Evolutionary conservation across 345 rosid genomes (phyloP), one percentile per base, ranked within the genome.

Genomic region (Lepidium aucheri): DNA sequence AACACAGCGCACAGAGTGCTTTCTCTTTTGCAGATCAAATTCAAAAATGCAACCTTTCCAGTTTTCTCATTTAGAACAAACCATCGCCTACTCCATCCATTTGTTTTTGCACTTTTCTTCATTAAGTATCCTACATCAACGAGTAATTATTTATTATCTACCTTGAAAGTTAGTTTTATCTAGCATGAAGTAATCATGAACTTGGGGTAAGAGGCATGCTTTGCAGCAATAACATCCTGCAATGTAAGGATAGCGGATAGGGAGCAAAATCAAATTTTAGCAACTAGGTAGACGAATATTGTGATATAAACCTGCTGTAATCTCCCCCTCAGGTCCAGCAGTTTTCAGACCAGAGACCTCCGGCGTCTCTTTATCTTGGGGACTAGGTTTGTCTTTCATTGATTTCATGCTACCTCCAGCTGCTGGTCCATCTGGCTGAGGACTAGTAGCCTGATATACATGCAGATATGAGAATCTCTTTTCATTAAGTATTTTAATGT

Each of bases 41-140:
- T 36, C 30, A 11, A 53, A 28, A 34, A 59, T 12, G 59, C 86
- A 65, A 87, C 99, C 96, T 95, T 95, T 79, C 99, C 98, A 69
- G 78, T 91, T 81, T 89, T 95, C 76, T 89, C 96, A 81, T 89
- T 95, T 68, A 95, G 77, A 45, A 95, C 99, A 83, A 95, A 95
- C 97, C 97, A 95, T 50, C 93, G 81, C 76, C 78, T 78, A 67
- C 93, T 86, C 99, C 99, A 95, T 30, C 90, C 96, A 74, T 81
- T 87, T 53, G 89, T 81, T 82, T 91, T 95, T 56, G 75, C 95
- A 80, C 99, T 95, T 77, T 84, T 95, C 82, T 91, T 95, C 83
- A 89, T 74, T 57, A 95, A 78, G 72, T 83, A 91, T 52, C 97
- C 99, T 95, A 87, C 72, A 83, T 51, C 53, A 41, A 67, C 42